A percentile compares a stretch with the other conserved stretches of the same genome.
phyloP scores from a whole-genome alignment of 352 stramenopile genomes.

The Pythium phragmitis region DNA sequence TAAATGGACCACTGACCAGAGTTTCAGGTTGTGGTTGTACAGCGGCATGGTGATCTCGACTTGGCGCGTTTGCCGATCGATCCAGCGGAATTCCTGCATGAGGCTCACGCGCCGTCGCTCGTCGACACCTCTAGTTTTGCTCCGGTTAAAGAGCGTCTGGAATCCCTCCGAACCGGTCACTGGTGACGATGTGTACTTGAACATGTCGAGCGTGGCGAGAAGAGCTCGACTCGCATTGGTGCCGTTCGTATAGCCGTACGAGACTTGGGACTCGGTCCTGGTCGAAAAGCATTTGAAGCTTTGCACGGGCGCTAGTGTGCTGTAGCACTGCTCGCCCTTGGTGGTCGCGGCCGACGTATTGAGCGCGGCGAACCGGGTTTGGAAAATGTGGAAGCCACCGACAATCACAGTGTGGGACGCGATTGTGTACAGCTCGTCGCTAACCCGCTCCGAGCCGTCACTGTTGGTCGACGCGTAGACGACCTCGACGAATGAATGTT shows the following conservation, averaged over 20 bases:
- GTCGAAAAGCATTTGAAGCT: slow-evolving; percentile 42
- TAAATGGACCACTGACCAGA: slow-evolving; percentile 61
- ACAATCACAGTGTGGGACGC: slow-evolving; percentile 64
- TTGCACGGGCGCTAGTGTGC: slow-evolving; percentile 35
- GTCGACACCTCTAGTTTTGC: slow-evolving; percentile 29
- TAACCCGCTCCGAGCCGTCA: slow-evolving; percentile 16
- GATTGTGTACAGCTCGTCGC: slow-evolving; percentile 50
- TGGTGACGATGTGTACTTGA: slow-evolving; percentile 47
- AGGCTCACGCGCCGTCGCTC: slow-evolving; percentile 29
- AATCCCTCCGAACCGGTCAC: slow-evolving; percentile 37
- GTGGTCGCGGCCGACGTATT: slow-evolving; percentile 43
- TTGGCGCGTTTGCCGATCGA: slow-evolving; percentile 60
- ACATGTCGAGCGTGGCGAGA: slow-evolving; percentile 53
- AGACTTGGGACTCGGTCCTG: slow-evolving; percentile 29
- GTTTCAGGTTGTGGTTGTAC: slow-evolving; percentile 63
- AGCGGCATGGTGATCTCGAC: slow-evolving; percentile 55
- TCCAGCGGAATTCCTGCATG: slow-evolving; percentile 55
- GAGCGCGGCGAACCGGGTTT: slow-evolving; percentile 44
- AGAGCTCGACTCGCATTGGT: slow-evolving; percentile 28
- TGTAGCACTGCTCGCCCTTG: slow-evolving; percentile 48
- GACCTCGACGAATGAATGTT: slow-evolving; percentile 50
- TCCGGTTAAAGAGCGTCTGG: slow-evolving; percentile 63
- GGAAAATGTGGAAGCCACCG: slow-evolving; percentile 63
- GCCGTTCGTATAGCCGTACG: slow-evolving; percentile 43
- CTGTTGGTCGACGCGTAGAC: slow-evolving; percentile 43